phyloP scores from a whole-genome alignment of 176 grass and related monocot genomes.

The Zea mays region Zm-B73-REFERENCE-NAM-5.0 NC_050099.1:188687001-188687500 shows the following conservation, averaged over 20 bases:
- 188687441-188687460: not conserved
- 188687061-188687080: too few species aligned
- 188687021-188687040: slow-evolving; percentile 25
- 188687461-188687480: too few species aligned
- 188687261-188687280: not conserved
- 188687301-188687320: not conserved
- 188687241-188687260: not conserved
- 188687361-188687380: too few species aligned
- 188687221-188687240: not conserved
- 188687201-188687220: not conserved
- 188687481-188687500: too few species aligned
- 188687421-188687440: too few species aligned
- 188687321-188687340: not conserved
- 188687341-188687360: not conserved
- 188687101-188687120: too few species aligned
- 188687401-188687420: too few species aligned
- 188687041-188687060: too few species aligned
- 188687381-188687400: too few species aligned
- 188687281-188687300: not conserved
- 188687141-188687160: not conserved
- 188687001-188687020: not conserved
- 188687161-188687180: not conserved
- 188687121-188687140: not conserved
- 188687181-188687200: not conserved
- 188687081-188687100: too few species aligned